A percentile compares a stretch with the other conserved stretches of the same genome.
phyloP scores from a whole-genome alignment of 768 basidiomycete species.

The Tulasnella sp. region DNA sequence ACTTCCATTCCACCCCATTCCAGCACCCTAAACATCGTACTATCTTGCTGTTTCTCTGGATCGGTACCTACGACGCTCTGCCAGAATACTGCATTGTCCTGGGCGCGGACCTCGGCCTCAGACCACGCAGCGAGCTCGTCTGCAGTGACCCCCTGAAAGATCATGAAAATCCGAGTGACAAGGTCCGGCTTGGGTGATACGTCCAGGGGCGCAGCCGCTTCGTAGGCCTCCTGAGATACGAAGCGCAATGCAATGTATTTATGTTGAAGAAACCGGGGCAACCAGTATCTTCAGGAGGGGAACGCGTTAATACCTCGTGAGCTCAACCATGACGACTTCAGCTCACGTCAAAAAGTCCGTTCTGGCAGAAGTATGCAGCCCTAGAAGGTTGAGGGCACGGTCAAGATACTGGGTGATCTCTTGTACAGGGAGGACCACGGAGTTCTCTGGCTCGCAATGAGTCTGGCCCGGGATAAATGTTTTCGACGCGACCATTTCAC shows the following conservation, averaged over 20 bases:
- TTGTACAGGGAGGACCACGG: slow-evolving; percentile 35
- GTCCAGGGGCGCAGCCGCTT: slow-evolving; percentile 40
- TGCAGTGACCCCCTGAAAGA: background rate
- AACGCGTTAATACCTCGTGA: background rate
- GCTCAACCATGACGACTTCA: background rate
- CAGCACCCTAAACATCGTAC: background rate
- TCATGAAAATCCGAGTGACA: background rate
- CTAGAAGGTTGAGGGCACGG: slow-evolving; percentile 35
- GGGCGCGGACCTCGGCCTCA: background rate
- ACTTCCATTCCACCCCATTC: slow-evolving; percentile 29
- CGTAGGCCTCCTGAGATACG: slow-evolving; percentile 44
- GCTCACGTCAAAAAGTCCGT: slow-evolving; percentile 48
- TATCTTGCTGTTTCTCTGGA: background rate
- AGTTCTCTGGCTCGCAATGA: background rate
- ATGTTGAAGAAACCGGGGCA: slow-evolving; percentile 43
- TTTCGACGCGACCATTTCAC: background rate
- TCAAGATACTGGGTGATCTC: slow-evolving; percentile 41
- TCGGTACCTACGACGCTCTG: background rate
- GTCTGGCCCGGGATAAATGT: background rate
- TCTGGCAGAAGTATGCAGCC: slow-evolving; percentile 44
- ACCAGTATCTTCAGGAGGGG: slow-evolving; percentile 41
- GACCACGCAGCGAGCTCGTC: background rate
- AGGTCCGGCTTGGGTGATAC: slow-evolving; percentile 30
- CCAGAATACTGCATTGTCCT: background rate
- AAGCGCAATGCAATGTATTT: slow-evolving; percentile 45